Base-by-base conservation (phyloP, 2,329 filamentous ascomycete genomes). In the Laburnicola sp. region DNA sequence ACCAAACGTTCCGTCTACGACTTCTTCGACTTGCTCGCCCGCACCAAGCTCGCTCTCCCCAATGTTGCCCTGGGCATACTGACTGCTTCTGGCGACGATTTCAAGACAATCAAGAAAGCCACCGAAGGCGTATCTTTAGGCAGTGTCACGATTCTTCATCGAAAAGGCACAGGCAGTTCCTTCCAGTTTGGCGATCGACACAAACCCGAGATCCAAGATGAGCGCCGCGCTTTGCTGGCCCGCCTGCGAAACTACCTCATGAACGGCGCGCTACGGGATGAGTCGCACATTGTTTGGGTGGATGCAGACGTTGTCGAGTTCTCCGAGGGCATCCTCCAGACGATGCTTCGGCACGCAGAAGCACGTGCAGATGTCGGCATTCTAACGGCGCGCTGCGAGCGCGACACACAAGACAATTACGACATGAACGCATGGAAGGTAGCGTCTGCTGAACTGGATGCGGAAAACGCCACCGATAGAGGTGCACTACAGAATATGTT, bases 361-460 rank as follows among this genome's bases (percentile, higher is more conserved):
- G 2, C 3, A n/a, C 37, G 37, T n/a, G 37, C 21, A 23, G 37
- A 39, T 26, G 37, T 39, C 37, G 37, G 37, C 9, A 39, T 39
- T 26, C 5, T 39, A 9, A 39, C 37, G 9, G 37, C 37, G 21
- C 37, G 21, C 23, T 39, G 37, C 37, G 21, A 25, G 22, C 37
- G 37, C 21, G 37, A 39, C 23, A 26, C 37, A 9, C 21, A 26
- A 8, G 25, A 39, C 23, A 39, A 39, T 26, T 39, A 39, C 23
- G 37, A 39, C 9, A 39, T 39, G 37, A 39, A 39, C 37, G 37
- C 37, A 4, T 39, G 37, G 37, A 39, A 39, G 22, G 23, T 39
- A 3, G 23, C 10, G 9, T 11, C 37, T 25, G 37, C 21, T 25
- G 37, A 25, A 9, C n/a, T 39, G 23, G 37, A 39, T 11, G 23